These are phyloP conservation scores for Rhodotorula graminis DNA, from an alignment of 768 basidiomycete species.

Conservation along the genomic window DNA sequence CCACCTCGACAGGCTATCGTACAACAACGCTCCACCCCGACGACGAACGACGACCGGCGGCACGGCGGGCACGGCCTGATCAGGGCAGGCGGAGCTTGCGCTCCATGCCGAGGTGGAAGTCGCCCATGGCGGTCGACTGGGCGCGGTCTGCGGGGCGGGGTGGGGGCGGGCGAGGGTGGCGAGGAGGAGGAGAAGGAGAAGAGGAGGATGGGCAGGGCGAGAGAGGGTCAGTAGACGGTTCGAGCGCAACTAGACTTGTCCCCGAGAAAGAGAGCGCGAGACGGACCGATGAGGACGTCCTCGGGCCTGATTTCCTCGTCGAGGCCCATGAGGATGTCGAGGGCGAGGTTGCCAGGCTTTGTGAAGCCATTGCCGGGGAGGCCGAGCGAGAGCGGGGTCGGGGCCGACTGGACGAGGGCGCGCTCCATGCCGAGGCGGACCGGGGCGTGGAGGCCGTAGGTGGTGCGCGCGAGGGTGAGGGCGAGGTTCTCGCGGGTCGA, in stretches of 20 bases:
- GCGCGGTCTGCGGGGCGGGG: slow-evolving; percentile 54
- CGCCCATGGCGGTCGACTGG: slow-evolving; percentile 51
- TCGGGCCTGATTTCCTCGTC: slow-evolving; percentile 73
- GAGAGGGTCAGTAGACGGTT: background rate
- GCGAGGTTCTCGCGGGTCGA: slow-evolving; percentile 82
- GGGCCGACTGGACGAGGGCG: slow-evolving; percentile 58
- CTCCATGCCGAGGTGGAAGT: slow-evolving; percentile 66
- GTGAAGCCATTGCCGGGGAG: slow-evolving; percentile 22
- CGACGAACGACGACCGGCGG: too few relatives aligned
- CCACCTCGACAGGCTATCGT: too few relatives aligned
- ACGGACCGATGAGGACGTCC: slow-evolving; percentile 74
- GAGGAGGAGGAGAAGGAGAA: background rate
- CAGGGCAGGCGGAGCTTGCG: slow-evolving; percentile 50
- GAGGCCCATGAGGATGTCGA: slow-evolving; percentile 88
- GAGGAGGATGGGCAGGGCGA: background rate
- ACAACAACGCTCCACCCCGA: background rate
- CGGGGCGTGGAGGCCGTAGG: slow-evolving; percentile 82
- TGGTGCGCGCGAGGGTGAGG: slow-evolving; percentile 74
- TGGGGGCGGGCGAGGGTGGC: background rate
- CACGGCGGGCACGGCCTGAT: too few relatives aligned
- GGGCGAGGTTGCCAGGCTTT: slow-evolving; percentile 64
- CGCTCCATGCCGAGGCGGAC: slow-evolving; percentile 90
- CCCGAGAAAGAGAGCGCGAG: background rate
- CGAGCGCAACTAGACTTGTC: background rate
- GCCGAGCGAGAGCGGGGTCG: background rate